Percentiles rank a stretch among this genome's conserved stretches.
These are phyloP conservation scores for Apophysomyces sp. DNA, from an alignment of 371 early-diverging fungal genomes.

Conservation along the genomic window DNA sequence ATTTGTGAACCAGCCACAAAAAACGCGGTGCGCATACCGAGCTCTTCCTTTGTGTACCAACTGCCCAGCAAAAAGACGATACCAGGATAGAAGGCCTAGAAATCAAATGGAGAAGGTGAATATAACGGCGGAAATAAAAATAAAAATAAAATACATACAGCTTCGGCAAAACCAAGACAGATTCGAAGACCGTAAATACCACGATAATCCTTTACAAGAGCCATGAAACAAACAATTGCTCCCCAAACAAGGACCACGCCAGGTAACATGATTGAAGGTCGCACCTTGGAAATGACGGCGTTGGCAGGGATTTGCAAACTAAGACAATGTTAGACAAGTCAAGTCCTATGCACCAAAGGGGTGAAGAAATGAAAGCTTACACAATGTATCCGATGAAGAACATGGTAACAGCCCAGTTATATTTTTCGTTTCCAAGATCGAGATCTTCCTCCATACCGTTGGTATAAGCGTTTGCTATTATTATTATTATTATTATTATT, in stretches of 20 bases:
- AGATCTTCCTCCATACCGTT: constrained; percentile 54
- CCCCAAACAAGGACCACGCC: constrained; percentile 66
- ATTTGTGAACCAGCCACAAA: constrained; percentile 61
- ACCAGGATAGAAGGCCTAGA: constrained; percentile 70
- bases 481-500: no score
- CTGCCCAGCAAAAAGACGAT: constrained; percentile 70
- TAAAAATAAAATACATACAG: constrained; percentile 10
- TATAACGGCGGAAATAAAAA: background rate
- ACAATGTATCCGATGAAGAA: constrained; percentile 76
- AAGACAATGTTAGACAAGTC: background rate
- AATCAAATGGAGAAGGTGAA: background rate
- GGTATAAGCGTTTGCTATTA: constrained; percentile 47
- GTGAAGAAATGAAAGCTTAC: constrained; percentile 31
- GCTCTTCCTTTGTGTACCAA: constrained; percentile 80
- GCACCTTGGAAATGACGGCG: constrained; percentile 45
- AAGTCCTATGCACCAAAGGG: no score
- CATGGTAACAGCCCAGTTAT: constrained; percentile 64
- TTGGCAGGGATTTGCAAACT: constrained; percentile 50
- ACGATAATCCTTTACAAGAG: constrained; percentile 39
- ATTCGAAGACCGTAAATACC: constrained; percentile 61
- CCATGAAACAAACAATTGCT: constrained; percentile 58
- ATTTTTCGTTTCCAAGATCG: constrained; percentile 40
- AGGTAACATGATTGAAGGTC: constrained; percentile 59
- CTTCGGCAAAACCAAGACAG: constrained; percentile 66
- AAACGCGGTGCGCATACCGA: constrained; percentile 68